Base-by-base conservation (phyloP, 176 grass and related monocot species). In the Aegilops sharonensis region DNA sequence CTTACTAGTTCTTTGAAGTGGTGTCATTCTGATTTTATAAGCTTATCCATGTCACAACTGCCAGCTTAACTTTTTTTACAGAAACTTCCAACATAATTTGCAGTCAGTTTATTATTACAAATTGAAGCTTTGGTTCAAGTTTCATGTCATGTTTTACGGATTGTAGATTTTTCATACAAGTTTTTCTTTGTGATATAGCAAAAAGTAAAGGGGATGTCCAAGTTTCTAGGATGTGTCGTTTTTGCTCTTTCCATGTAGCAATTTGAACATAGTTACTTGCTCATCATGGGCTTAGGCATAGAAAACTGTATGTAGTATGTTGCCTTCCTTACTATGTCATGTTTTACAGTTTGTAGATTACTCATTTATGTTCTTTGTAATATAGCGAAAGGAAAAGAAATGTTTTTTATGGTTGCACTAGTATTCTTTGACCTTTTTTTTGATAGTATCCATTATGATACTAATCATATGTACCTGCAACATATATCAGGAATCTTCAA, bases 401-500 rank as follows among this genome's bases (percentile, higher is more conserved):
- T 48, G 12, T 48, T 48, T 5, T 42, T 81, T 77, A 64, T 63
- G 14, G 32, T 85, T 71, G 30, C 73, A 67, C 34, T 43, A 47
- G 12, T 48, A 24, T 84, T 84, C 25, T 7, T 79, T 18, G 62
- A 23, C 27, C 10, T 25, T 79, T 75, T 83, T 34, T 84, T 37
- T 77, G 0, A 2, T 18, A 54, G 60, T 48, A 74, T 84, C 43
- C 32, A 48, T 48, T 83, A 82, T 72, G 67, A 68, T 84, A 30
- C 31, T 75, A 50, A 83, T 45, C 11, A 6, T 73, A 60, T 91
- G 57, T 79, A 50, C 37, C 25, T 1, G 52, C 61, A 60, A 64
- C 57, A 72, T 86, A 30, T 81, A 82, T 37, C 86, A 95, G 93
- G 86, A 89, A 64, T 36, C 52, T 79, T 76, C 20, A 75, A 47